Percentiles rank a stretch among this genome's conserved stretches.
phyloP scores from a whole-genome alignment of 768 basidiomycete genomes.

The Boletus sp. region DNA sequence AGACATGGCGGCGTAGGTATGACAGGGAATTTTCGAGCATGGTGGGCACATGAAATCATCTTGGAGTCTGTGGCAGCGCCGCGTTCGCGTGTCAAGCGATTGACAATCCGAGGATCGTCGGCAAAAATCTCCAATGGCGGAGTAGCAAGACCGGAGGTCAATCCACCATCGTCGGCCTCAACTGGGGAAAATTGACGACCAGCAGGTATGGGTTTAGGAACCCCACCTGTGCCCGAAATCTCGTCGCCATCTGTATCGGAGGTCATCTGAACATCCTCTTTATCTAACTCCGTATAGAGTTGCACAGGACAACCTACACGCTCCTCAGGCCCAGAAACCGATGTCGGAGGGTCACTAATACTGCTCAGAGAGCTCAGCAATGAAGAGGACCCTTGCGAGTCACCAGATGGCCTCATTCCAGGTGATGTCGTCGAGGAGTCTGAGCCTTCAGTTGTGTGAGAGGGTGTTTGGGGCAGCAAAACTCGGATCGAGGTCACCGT shows the following conservation, averaged over 20 bases:
- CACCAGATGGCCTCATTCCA: background rate
- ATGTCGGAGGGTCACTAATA: background rate
- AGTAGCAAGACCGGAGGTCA: constrained; percentile 6
- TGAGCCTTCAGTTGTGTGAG: background rate
- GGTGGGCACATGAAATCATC: background rate
- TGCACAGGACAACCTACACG: background rate
- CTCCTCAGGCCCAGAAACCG: background rate
- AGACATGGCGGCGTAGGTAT: constrained; percentile 5
- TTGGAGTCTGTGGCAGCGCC: background rate
- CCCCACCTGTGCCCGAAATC: background rate
- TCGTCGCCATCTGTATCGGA: background rate
- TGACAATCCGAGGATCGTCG: background rate
- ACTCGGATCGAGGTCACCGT: background rate
- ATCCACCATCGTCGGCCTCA: background rate
- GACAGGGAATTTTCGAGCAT: background rate
- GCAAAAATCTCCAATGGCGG: background rate
- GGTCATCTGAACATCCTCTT: background rate
- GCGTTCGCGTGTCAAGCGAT: background rate
- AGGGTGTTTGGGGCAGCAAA: background rate
- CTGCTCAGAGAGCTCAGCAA: background rate
- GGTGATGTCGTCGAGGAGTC: background rate
- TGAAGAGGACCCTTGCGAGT: background rate
- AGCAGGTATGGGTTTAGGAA: background rate
- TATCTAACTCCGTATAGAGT: background rate
- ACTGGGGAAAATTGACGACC: background rate